Conservation (phyloP, 305 asterid genomes). For the Plantago lanceolata region DNA sequence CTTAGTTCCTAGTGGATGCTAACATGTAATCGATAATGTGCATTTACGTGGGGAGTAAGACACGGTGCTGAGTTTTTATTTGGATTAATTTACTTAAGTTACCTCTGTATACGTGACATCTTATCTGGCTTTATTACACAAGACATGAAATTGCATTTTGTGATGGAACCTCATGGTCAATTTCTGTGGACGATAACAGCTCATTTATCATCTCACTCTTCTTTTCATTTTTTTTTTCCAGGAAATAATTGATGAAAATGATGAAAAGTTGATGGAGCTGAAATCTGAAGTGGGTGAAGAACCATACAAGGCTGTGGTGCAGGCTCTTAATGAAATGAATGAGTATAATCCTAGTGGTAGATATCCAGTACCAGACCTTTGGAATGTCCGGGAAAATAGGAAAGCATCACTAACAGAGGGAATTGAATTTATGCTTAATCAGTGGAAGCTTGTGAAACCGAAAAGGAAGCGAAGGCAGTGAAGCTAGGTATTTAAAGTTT, state of each 20-base stretch:
- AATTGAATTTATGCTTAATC: conserved; percentile 33
- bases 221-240: conserved; percentile 13
- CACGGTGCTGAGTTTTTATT: too few species aligned
- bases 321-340: conserved; percentile 60
- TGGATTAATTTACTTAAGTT: too few species aligned
- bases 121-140: too few species aligned
- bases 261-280: conserved; percentile 50
- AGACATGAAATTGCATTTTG: not conserved
- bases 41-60: too few species aligned
- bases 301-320: conserved; percentile 44
- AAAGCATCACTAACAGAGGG: conserved; percentile 49
- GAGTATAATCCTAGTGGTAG: conserved; percentile 80
- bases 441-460: conserved; percentile 40
- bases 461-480: conserved; percentile 27
- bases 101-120: too few species aligned
- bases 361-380: conserved; percentile 54
- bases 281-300: conserved; percentile 47
- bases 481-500: not conserved
- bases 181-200: not conserved
- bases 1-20: too few species aligned
- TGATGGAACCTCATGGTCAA: not conserved
- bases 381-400: conserved; percentile 48
- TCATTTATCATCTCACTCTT: not conserved
- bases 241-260: conserved; percentile 60
- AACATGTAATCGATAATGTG: too few species aligned